Conservation (phyloP, 2,329 filamentous ascomycete genomes). For the Rachicladosporium sp. region DNA sequence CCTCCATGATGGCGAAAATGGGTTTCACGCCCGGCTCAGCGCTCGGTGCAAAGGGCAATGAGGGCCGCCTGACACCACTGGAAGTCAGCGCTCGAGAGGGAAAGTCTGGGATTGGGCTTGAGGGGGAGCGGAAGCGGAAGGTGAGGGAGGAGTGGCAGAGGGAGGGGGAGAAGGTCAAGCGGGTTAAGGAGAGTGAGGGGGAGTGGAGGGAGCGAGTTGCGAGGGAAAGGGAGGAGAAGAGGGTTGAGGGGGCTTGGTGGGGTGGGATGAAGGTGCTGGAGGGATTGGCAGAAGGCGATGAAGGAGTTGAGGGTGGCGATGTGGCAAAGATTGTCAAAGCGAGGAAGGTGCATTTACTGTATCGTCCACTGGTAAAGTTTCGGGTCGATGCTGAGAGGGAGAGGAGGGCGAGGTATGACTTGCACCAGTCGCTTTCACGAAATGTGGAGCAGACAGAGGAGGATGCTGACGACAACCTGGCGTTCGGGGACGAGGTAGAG, state of each 20-base stretch:
- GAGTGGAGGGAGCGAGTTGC: conserved; percentile 64
- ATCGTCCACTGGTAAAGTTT: conserved; percentile 59
- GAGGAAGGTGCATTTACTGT: conserved; percentile 50
- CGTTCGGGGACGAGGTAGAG: conserved; percentile 50
- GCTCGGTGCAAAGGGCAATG: conserved; percentile 50
- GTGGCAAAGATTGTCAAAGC: conserved; percentile 6
- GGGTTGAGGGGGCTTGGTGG: conserved; percentile 56
- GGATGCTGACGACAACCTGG: conserved; percentile 58
- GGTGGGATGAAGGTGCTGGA: conserved; percentile 78
- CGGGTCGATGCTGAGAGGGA: conserved; percentile 61
- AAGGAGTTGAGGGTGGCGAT: conserved; percentile 12
- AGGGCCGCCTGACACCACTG: conserved; percentile 56
- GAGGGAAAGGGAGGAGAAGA: conserved; percentile 55
- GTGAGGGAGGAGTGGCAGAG: conserved; percentile 42
- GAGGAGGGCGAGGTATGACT: conserved; percentile 49
- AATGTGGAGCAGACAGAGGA: conserved; percentile 42
- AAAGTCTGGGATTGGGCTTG: conserved; percentile 70
- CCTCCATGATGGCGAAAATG: conserved; percentile 94
- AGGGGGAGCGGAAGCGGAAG: conserved; percentile 71
- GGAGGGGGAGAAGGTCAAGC: conserved; percentile 41
- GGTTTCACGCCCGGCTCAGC: conserved; percentile 69
- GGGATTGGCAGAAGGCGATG: conserved; percentile 45
- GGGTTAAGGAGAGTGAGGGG: conserved; percentile 49
- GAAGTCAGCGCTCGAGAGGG: conserved; percentile 65
- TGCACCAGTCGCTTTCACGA: conserved; percentile 49